Evolutionary conservation across 176 grass and related monocot genomes (phyloP), one percentile per base, ranked within the genome.

Genomic region (Ananas comosus): DNA sequence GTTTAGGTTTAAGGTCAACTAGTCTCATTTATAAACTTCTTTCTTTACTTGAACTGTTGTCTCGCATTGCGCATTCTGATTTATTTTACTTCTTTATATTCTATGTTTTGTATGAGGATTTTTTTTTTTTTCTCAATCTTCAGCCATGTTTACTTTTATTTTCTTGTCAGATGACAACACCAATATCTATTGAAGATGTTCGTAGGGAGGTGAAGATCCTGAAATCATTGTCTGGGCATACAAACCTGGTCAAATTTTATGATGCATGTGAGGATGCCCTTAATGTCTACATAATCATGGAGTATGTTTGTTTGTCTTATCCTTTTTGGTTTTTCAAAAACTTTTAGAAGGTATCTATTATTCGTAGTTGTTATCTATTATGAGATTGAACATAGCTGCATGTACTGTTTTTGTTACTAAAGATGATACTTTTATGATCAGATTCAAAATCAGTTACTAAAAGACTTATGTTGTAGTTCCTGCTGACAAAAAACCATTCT

Each of bases 281-380:
- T 79, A 94, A 88, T 75, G 87, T 99, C 80, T 99, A 99, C 87
- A 94, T 99, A 78, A 80, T 99, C 70, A 99, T 99, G 95, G 95
- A 99, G 95, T 99, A 94, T 78, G 89, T 81, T 77, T 74, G 49
- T 16, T 65, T 64, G 64, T 73, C 58, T 74, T 58, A 48, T 50
- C 11, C 29, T 61, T 25, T 23, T 63, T 51, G n/a, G 33, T 42
- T 42, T 42, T 72, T 72, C 67, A 51, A 49, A 21, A 33, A 54
- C 9, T 67, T 52, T 7, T 12, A 67, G 11, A 51, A 56, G 53
- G 9, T 54, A 51, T 22, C 3, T 68, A 24, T 72, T 64, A 49
- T 68, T 61, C 13, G 33, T 63, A 12, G 7, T 50, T 12, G 24
- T 51, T 14, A 23, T 69, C 4, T 50, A 50, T 10, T 23, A 21